phyloP scores from a whole-genome alignment of 108 stramenopile species.

The Aurantiochytrium sp. region DNA sequence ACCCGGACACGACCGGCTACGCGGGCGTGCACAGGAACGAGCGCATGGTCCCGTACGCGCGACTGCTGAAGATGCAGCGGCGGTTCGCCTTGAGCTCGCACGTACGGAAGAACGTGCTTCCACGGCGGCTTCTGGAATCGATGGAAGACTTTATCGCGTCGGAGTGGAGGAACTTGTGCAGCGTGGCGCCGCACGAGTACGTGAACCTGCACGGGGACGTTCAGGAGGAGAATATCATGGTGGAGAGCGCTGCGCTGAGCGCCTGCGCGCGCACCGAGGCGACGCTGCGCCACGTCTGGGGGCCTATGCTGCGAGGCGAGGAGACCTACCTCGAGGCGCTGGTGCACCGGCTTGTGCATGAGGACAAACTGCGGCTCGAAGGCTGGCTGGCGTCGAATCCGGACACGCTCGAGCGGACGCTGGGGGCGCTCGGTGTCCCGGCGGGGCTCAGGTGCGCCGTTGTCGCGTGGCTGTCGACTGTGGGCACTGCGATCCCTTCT shows the following conservation, averaged over 20 bases:
- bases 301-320: background rate
- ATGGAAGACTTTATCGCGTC: background rate
- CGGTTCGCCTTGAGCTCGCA: background rate
- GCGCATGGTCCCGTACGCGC: background rate
- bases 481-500: too few relatives aligned
- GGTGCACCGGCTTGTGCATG: background rate
- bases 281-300: background rate
- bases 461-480: too few relatives aligned
- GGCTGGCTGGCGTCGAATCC: too few relatives aligned
- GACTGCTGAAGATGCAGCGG: background rate
- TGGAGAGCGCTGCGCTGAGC: background rate
- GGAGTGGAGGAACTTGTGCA: background rate
- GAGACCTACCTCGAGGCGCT: background rate
- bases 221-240: slow-evolving; percentile 21
- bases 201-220: slow-evolving; percentile 14
- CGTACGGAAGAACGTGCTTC: background rate
- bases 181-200: background rate
- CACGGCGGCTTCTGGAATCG: background rate
- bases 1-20: too few relatives aligned
- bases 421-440: too few relatives aligned
- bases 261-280: background rate
- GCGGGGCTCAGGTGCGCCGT: too few relatives aligned
- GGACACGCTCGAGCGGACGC: too few relatives aligned
- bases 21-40: too few relatives aligned
- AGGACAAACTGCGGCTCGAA: background rate